phyloP scores from a whole-genome alignment of 352 stramenopile genomes.

The Albugo candida region DNA sequence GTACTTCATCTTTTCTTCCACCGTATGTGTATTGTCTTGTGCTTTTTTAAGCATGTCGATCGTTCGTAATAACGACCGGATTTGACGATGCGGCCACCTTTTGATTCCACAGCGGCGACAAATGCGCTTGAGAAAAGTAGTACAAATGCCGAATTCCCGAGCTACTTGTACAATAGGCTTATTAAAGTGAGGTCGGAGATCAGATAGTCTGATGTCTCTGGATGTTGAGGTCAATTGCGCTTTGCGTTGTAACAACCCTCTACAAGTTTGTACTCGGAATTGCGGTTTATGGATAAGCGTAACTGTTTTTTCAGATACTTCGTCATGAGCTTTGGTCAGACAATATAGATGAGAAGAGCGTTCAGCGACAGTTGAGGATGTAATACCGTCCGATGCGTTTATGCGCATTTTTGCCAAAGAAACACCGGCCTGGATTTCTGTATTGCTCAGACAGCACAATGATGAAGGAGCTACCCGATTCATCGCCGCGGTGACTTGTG shows the following conservation, averaged over 20 bases:
- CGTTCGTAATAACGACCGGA: constrained; percentile 40
- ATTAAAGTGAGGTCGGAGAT: constrained; percentile 39
- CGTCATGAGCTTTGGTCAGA: too few relatives aligned
- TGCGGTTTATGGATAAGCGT: too few relatives aligned
- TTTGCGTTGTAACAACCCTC: constrained; percentile 14
- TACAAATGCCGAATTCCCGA: constrained; percentile 49
- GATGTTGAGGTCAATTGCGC: constrained; percentile 26
- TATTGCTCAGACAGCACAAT: too few relatives aligned
- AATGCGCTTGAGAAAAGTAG: constrained; percentile 61
- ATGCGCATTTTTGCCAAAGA: too few relatives aligned
- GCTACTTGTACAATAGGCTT: constrained; percentile 45
- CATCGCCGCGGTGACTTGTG: too few relatives aligned
- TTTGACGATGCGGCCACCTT: constrained; percentile 44
- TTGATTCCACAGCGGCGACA: constrained; percentile 42
- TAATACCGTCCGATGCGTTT: too few relatives aligned
- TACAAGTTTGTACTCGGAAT: too few relatives aligned
- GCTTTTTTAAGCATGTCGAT: constrained; percentile 59
- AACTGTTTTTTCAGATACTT: too few relatives aligned
- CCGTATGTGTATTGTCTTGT: constrained; percentile 17
- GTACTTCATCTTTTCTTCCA: constrained; percentile 30
- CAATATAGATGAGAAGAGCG: too few relatives aligned
- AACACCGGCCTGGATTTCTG: too few relatives aligned
- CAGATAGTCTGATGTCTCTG: constrained; percentile 29
- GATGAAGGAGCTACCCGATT: too few relatives aligned
- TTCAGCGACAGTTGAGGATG: too few relatives aligned